Evolutionary conservation across 164 flowering plant species (phyloP), one percentile per base, ranked within the genome.

Genomic region (Chimonanthus salicifolius): DNA sequence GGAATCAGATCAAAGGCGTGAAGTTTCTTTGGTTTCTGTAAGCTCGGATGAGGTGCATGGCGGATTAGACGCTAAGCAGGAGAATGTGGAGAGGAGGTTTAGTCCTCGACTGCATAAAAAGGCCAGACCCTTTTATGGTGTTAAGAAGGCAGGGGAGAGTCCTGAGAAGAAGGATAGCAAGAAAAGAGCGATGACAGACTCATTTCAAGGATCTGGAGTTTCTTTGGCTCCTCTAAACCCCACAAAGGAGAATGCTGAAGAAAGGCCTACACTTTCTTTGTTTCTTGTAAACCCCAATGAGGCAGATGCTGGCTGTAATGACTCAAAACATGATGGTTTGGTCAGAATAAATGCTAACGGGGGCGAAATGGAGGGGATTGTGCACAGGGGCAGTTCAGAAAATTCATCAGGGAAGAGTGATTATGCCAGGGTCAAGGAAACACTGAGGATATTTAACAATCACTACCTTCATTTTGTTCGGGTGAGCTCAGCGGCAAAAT

Each of bases 391-490:
- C 48, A 3, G 33, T 33, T 47, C 65, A 3, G 68, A 18, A 6
- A 58, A 11, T 77, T 58, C 20, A 47, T 68, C 45, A 2, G 84
- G 80, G 20, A 85, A 79, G 47, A 84, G 89, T 48, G 86, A 47
- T 1, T 33, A 75, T 63, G 80, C 81, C 0, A 82, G 70, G 73
- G 92, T 87, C 49, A 87, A 81, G 75, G 87, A 88, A 44, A 88
- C 91, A 0, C 15, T 89, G 7, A 80, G 95, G 77, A 44, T 72
- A 43, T 90, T 85, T 73, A 88, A 88, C 77, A 84, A 76, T 66
- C 64, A 80, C 71, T 88, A 88, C 70, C 88, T 90, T 6, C 87
- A 85, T 21, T 81, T 84, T 48, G 83, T 85, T 65, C 88, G 88
- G 90, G 92, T 88, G 21, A 21, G 64, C 72, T 69, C 7, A 3